phyloP scores from a whole-genome alignment of 2,329 filamentous ascomycete species.

The Arthrobotrys entomopaga region DNA sequence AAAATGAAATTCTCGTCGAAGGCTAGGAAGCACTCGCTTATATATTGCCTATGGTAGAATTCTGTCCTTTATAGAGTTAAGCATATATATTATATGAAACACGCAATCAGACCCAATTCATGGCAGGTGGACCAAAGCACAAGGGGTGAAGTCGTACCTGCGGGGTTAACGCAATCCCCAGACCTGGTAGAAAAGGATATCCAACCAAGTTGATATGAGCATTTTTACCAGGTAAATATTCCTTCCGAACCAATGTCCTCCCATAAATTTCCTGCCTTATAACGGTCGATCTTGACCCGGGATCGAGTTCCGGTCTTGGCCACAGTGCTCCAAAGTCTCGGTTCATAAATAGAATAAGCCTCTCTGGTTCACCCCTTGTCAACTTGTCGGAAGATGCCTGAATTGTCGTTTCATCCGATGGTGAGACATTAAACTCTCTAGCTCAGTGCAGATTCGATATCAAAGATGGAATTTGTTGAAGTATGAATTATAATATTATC shows the following conservation, averaged over 20 bases:
- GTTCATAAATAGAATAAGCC: neutral
- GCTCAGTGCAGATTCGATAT: too few species aligned
- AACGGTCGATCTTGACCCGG: conserved; percentile 12
- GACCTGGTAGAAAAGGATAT: conserved; percentile 4
- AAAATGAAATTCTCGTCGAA: too few species aligned
- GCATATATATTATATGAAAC: too few species aligned
- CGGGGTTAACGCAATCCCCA: conserved; percentile 8
- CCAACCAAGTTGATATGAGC: conserved; percentile 21
- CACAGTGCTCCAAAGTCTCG: neutral
- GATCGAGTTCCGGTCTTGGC: conserved; percentile 30
- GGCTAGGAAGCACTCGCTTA: neutral
- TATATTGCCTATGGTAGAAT: too few species aligned
- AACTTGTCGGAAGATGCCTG: conserved; percentile 6
- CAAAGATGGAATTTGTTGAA: too few species aligned
- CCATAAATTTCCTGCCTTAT: neutral
- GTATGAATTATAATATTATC: too few species aligned
- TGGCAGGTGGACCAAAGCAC: too few species aligned
- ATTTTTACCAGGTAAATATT: conserved; percentile 44
- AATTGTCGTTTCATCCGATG: conserved; percentile 5
- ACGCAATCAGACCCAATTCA: too few species aligned
- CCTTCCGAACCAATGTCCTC: conserved; percentile 16
- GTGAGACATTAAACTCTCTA: neutral
- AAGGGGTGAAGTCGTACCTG: conserved; percentile 24
- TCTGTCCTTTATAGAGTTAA: too few species aligned
- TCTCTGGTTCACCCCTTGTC: neutral